phyloP scores from a whole-genome alignment of 257 asterid species.

The Fraxinus excelsior region DNA sequence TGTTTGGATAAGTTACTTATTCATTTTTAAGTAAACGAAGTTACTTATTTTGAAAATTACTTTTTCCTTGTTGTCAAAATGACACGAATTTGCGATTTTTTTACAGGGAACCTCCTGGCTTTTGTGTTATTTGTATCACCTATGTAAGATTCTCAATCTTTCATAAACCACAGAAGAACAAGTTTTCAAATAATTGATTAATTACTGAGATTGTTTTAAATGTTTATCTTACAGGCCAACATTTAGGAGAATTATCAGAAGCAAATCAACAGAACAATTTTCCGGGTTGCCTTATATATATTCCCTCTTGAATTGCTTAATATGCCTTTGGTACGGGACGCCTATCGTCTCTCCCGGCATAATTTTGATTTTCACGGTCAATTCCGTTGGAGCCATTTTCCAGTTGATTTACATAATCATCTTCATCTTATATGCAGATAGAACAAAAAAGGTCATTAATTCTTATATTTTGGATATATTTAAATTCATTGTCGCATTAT shows the following conservation, averaged over 20 bases:
- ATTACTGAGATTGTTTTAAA: no score
- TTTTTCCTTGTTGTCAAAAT: constrained; percentile 7
- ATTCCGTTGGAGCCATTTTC: constrained; percentile 71
- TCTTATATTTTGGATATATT: neutral
- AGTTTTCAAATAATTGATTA: neutral
- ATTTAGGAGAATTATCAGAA: constrained; percentile 59
- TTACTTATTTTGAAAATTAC: neutral
- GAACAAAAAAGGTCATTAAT: constrained; percentile 40
- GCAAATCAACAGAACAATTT: constrained; percentile 75
- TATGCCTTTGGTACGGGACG: constrained; percentile 86
- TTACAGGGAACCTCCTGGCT: constrained; percentile 81
- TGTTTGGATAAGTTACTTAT: neutral
- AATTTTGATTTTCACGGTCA: constrained; percentile 68
- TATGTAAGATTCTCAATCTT: constrained; percentile 51
- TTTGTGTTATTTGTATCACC: constrained; percentile 81
- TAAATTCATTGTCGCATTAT: neutral
- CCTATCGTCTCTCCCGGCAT: constrained; percentile 70
- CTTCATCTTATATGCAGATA: constrained; percentile 55
- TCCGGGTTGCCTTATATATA: constrained; percentile 84
- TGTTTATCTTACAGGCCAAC: constrained; percentile 63
- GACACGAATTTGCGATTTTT: neutral
- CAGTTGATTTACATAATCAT: constrained; percentile 63
- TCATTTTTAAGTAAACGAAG: neutral
- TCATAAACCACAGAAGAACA: neutral
- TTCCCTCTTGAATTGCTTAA: constrained; percentile 74